Evolutionary conservation across 495 filamentous ascomycete genomes (phyloP).

Genomic region (Penicillium diatomitis): DNA sequence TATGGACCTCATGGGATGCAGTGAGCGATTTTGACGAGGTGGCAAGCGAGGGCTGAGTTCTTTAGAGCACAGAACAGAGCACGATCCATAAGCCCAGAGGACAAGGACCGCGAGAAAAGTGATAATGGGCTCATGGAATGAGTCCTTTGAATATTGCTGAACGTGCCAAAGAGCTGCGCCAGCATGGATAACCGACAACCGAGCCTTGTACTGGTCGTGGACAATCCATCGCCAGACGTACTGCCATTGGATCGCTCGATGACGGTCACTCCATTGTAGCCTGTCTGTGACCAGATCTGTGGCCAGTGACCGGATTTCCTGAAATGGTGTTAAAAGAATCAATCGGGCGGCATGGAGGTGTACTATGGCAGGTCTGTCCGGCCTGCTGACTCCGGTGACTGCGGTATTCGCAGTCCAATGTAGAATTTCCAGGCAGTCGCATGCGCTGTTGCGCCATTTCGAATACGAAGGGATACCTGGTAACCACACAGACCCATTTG

Average conservation of each 20-base stretch:
- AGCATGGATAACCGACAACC: conserved; percentile 45
- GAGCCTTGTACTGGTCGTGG: conserved; percentile 46
- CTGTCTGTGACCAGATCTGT: conserved; percentile 23
- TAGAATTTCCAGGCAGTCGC: conserved; percentile 45
- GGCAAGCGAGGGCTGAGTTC: conserved; percentile 5
- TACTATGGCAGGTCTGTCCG: conserved; percentile 42
- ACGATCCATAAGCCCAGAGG: conserved; percentile 45
- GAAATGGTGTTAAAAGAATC: conserved; percentile 29
- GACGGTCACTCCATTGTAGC: conserved; percentile 22
- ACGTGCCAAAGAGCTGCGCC: conserved; percentile 43
- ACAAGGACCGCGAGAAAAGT: conserved; percentile 39
- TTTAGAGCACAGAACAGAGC: conserved; percentile 10
- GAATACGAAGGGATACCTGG: conserved; percentile 41
- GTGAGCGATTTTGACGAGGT: conserved; percentile 1
- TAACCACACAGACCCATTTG: conserved; percentile 38
- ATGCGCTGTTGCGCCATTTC: conserved; percentile 48
- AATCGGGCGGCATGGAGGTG: conserved; percentile 44
- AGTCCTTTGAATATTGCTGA: conserved; percentile 36
- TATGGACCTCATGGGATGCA: conserved; percentile 27
- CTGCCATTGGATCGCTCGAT: conserved; percentile 31
- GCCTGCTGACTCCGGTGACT: conserved; percentile 34
- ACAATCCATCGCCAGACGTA: conserved; percentile 41
- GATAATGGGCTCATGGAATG: conserved; percentile 43
- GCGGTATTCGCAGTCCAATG: conserved; percentile 45
- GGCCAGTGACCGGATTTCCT: conserved; percentile 30